A percentile compares a stretch with the other conserved stretches of the same genome.
phyloP scores from a whole-genome alignment of 768 basidiomycete species.

The Pholiota conissans region DNA sequence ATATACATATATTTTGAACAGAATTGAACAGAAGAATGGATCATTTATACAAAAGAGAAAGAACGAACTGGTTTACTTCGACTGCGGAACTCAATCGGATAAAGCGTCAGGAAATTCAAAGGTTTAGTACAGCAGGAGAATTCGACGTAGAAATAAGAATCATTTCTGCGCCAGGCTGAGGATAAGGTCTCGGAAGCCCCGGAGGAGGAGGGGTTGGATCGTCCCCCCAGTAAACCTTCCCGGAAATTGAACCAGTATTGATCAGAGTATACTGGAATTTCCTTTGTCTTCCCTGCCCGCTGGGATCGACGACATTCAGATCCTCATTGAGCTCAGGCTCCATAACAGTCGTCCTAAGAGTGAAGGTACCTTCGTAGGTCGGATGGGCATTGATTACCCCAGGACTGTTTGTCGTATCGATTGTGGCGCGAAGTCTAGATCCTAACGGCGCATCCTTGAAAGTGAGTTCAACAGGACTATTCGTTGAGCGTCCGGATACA shows the following conservation, averaged over 20 bases:
- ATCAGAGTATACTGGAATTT: background rate
- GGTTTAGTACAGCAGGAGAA: background rate
- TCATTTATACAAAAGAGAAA: too few relatives aligned
- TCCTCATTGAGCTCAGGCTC: background rate
- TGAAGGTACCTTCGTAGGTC: conserved; percentile 1
- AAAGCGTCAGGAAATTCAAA: background rate
- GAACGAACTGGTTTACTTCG: too few relatives aligned
- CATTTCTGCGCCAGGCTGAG: background rate
- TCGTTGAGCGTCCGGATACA: background rate
- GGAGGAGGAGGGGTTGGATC: background rate
- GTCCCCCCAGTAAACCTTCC: background rate
- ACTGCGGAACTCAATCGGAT: too few relatives aligned
- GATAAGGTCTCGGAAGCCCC: background rate
- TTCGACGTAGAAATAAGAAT: background rate
- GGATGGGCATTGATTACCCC: background rate
- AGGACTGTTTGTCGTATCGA: background rate
- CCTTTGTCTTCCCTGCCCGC: background rate
- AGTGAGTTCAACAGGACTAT: conserved; percentile 5
- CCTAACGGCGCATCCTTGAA: background rate
- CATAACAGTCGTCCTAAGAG: background rate
- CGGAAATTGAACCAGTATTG: background rate
- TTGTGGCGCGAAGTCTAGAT: background rate
- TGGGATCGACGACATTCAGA: background rate
- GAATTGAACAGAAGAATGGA: too few relatives aligned
- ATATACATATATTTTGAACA: too few relatives aligned